Evolutionary conservation across 306 rosid genomes (phyloP), one percentile per base, ranked within the genome.

Genomic region (Quercus parvula): DNA sequence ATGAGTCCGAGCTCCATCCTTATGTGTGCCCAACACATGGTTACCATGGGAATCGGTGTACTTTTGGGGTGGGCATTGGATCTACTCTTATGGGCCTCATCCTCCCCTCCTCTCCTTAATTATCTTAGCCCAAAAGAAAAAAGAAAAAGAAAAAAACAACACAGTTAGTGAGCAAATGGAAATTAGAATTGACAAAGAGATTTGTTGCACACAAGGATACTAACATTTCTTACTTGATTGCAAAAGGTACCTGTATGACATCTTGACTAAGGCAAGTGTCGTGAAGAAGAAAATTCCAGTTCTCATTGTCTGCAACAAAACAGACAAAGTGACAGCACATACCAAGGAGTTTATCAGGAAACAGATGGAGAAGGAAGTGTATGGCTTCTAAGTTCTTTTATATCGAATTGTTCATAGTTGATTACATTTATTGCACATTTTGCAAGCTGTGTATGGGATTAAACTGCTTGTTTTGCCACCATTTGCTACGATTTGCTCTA

Each of bases 311-410:
- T 94, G 97, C 93, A 94, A 94, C 87, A 94, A 94, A 84, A 85
- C 97, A 4, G 97, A 94, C 88, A 92, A 92, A 81, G 97, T 94
- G 75, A 92, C 98, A 71, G 97, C 97, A 22, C 98, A 94, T 84
- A 92, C 94, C 62, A 92, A 94, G 89, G 98, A 92, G 69, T 94
- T 94, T 75, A 94, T 94, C 82, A 84, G 87, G 69, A 91, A 86
- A 77, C 98, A 94, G 87, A 71, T 94, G 78, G 98, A 94, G 86
- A 94, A 94, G 82, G 98, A 94, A 86, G 81, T 94, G 98, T 94
- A 94, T 87, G 89, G 55, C 81, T 86, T 81, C 57, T 68, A 22
- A 67, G 4, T 77, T 79, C 68, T 64, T 56, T 41, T 56, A 38
- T 58, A 63, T 17, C 15, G 54, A 17, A 18, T 10, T 82, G 19